Evolutionary conservation across 352 stramenopile species (phyloP), one percentile per base, ranked within the genome.

Genomic region (Pythium rhizo-oryzae): DNA sequence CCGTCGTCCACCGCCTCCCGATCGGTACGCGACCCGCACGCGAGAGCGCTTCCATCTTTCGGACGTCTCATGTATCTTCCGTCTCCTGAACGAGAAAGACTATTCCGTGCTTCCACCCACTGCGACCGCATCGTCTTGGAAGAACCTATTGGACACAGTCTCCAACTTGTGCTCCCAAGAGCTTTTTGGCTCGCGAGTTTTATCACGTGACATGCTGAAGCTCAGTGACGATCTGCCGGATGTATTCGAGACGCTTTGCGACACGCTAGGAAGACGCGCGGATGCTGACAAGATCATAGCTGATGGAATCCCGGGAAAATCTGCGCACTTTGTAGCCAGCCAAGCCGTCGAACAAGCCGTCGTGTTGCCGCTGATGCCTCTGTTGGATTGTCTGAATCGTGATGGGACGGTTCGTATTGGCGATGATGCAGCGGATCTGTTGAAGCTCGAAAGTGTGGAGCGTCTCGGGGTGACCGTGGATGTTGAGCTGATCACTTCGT

Each of bases 181-280:
- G 51, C 47, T 81, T 1, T 74, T 77, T 53, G 33, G 73, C 9
- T 71, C 71, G 1, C 68, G 69, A 3, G 60, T 81, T 0, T 39
- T 81, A 16, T 80, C 76, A 5, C 59, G 71, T 3, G 71, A 79
- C 9, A 69, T 78, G 30, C 44, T 78, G 3, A 72, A 53, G 8
- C 39, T 84, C 15, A 74, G 69, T 18, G 65, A 78, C 19, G 77
- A 78, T 35, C 43, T 78, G n/a, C 8, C 18, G 15, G 41, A 49
- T 49, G 8, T n/a, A 4, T 49, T 49, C 15, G 12, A 49, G 12
- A 21, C 18, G 41, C 41, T 55, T 9, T 55, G 49, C 49, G 49
- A 55, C 21, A 33, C 49, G 25, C 49, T 55, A 15, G 49, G 19
- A 12, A 15, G 25, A 6, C 49, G 41, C 41, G 18, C 41, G 41